Percentiles rank a stretch among this genome's conserved stretches.
phyloP scores from a whole-genome alignment of 2,329 filamentous ascomycete species.

The Exophiala oligosperma region DNA sequence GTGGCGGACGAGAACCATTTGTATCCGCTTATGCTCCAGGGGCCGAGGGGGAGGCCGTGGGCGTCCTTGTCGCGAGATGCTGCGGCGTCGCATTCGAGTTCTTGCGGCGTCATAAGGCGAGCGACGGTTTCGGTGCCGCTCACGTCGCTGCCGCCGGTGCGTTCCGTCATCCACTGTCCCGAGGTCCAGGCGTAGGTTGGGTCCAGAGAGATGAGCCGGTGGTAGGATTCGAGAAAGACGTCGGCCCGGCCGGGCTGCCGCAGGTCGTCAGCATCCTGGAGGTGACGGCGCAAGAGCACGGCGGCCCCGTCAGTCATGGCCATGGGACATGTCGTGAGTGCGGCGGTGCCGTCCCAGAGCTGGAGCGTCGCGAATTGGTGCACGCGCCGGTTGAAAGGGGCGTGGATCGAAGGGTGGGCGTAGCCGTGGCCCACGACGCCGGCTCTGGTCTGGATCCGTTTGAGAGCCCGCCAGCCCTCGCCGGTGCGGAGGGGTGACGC shows the following conservation, averaged over 20 bases:
- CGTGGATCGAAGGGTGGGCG: slow-evolving; percentile 12
- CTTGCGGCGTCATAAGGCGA: slow-evolving; percentile 12
- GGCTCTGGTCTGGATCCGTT: slow-evolving; percentile 58
- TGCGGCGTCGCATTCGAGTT: slow-evolving; percentile 16
- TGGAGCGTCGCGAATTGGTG: slow-evolving; percentile 59
- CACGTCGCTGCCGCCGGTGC: slow-evolving; percentile 38
- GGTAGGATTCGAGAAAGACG: slow-evolving; percentile 32
- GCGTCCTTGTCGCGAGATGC: slow-evolving; percentile 31
- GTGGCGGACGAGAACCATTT: slow-evolving; percentile 72
- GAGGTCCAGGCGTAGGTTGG: slow-evolving; percentile 36
- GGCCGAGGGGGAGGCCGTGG: slow-evolving; percentile 48
- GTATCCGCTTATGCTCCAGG: slow-evolving; percentile 61
- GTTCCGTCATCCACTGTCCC: slow-evolving; percentile 43
- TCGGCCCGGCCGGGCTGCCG: slow-evolving; percentile 15
- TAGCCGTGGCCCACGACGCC: slow-evolving; percentile 64
- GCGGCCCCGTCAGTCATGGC: slow-evolving; percentile 56
- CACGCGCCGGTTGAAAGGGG: slow-evolving; percentile 51
- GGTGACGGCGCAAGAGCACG: slow-evolving; percentile 30
- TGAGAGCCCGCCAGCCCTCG: slow-evolving; percentile 60
- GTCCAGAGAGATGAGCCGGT: slow-evolving; percentile 32
- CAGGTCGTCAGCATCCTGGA: slow-evolving; percentile 13
- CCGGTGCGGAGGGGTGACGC: slow-evolving; percentile 44
- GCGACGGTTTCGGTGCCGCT: slow-evolving; percentile 38
- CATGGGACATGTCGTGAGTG: slow-evolving; percentile 64
- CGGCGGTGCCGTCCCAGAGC: slow-evolving; percentile 61